A percentile compares a stretch with the other conserved stretches of the same genome.
Conservation (phyloP, 495 filamentous ascomycete species). For the Mycothermus thermophilus region DNA sequence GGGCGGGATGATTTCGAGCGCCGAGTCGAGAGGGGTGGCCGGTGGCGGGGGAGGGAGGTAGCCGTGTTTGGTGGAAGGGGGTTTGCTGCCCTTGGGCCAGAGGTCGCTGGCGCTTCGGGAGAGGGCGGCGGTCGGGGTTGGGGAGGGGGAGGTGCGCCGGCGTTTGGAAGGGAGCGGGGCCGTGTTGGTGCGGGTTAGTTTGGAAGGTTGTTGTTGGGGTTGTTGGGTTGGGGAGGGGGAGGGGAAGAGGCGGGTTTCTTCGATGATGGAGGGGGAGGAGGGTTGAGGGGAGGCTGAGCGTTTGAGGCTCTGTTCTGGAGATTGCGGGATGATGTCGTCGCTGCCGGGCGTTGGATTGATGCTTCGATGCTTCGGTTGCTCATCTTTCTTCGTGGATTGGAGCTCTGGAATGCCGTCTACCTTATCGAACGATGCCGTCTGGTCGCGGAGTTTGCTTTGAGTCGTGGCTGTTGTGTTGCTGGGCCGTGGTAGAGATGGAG, state of each 20-base stretch:
- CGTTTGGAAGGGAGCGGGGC: constrained; percentile 23
- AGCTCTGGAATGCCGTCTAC: too few species aligned
- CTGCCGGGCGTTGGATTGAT: too few species aligned
- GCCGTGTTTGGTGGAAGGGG: background rate
- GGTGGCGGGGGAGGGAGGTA: too few species aligned
- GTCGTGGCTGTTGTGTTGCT: background rate
- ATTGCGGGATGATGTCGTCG: too few species aligned
- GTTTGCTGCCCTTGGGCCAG: constrained; percentile 13
- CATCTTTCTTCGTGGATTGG: too few species aligned
- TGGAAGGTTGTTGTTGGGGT: background rate
- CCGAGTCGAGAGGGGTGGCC: background rate
- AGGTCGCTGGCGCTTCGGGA: constrained; percentile 26
- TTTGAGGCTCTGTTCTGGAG: background rate
- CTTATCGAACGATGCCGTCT: too few species aligned
- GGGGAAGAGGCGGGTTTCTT: constrained; percentile 10
- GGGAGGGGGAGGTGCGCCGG: constrained; percentile 3
- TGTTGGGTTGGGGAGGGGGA: constrained; percentile 12
- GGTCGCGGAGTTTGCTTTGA: too few species aligned
- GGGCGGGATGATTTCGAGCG: constrained; percentile 25
- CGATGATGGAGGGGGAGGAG: background rate
- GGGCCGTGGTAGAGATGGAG: background rate
- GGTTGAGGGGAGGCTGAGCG: background rate
- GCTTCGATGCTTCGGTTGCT: too few species aligned
- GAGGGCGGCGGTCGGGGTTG: constrained; percentile 7
- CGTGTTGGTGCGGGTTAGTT: constrained; percentile 22